Evolutionary conservation across 345 rosid species (phyloP).

Genomic region (Melaleuca quinquenervia): DNA sequence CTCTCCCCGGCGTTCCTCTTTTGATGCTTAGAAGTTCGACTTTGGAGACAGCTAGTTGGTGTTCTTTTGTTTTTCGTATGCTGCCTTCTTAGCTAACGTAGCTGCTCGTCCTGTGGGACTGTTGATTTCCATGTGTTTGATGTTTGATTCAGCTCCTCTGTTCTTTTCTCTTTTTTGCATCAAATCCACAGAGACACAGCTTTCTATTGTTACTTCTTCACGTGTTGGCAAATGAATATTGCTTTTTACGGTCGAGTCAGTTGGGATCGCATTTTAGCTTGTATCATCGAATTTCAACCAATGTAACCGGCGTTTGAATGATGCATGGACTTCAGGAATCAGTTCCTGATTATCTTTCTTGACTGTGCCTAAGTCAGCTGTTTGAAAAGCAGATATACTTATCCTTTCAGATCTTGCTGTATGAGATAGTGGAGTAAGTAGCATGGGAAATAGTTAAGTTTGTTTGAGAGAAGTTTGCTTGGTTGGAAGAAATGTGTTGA

Average conservation of each 20-base stretch:
- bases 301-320: neutral
- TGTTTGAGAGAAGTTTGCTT: neutral
- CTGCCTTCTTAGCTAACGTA: neutral
- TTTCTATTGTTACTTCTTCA: neutral
- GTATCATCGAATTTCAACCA: neutral
- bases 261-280: neutral
- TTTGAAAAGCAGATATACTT: neutral
- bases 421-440: neutral
- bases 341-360: neutral
- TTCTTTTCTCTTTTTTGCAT: neutral
- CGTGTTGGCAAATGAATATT: neutral
- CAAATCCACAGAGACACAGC: neutral
- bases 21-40: neutral
- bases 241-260: neutral
- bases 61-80: neutral
- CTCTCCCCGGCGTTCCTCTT: neutral
- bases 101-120: neutral
- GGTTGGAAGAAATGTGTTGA: neutral
- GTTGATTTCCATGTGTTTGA: neutral
- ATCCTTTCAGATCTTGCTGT: neutral
- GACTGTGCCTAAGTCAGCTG: neutral
- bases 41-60: neutral
- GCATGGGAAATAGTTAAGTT: neutral
- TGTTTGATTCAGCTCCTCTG: neutral
- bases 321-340: neutral